A percentile compares a stretch with the other conserved stretches of the same genome.
phyloP scores from a whole-genome alignment of 2,329 filamentous ascomycete genomes.

The Colletotrichum tropicale region DNA sequence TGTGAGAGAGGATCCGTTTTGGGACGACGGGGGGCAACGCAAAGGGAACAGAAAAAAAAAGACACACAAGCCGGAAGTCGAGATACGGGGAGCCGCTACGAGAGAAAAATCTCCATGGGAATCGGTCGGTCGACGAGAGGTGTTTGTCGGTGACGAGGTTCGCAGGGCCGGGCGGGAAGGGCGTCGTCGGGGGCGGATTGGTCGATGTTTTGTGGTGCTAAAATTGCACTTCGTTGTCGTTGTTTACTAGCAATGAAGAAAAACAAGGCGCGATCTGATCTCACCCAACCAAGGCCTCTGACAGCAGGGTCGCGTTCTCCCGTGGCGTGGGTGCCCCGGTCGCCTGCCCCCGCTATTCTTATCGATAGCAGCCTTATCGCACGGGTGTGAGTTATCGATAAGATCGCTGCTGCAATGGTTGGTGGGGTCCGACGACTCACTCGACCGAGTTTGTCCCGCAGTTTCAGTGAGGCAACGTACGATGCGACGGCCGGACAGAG shows the following conservation, averaged over 20 bases:
- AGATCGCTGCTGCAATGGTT: neutral
- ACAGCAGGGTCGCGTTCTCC: slow-evolving; percentile 7
- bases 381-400: slow-evolving; percentile 1
- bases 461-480: neutral
- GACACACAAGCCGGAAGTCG: neutral
- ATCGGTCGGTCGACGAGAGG: neutral
- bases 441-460: slow-evolving; percentile 4
- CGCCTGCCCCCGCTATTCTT: neutral
- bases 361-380: slow-evolving; percentile 8
- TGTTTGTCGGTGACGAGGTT: neutral
- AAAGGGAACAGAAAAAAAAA: neutral
- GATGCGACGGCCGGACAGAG: neutral
- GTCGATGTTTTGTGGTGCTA: slow-evolving; percentile 21
- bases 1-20: neutral
- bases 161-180: slow-evolving; percentile 14
- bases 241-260: slow-evolving; percentile 23
- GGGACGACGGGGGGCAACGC: neutral
- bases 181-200: slow-evolving; percentile 16
- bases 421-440: slow-evolving; percentile 11
- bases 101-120: slow-evolving; percentile 3
- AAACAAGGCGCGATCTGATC: slow-evolving; percentile 23
- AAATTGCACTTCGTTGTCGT: slow-evolving; percentile 21
- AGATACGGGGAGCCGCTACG: slow-evolving; percentile 8
- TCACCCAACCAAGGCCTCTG: slow-evolving; percentile 17
- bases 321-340: slow-evolving; percentile 14